Evolutionary conservation across 805 yeast species (phyloP).

Genomic region (Ogataea salicorniae): DNA sequence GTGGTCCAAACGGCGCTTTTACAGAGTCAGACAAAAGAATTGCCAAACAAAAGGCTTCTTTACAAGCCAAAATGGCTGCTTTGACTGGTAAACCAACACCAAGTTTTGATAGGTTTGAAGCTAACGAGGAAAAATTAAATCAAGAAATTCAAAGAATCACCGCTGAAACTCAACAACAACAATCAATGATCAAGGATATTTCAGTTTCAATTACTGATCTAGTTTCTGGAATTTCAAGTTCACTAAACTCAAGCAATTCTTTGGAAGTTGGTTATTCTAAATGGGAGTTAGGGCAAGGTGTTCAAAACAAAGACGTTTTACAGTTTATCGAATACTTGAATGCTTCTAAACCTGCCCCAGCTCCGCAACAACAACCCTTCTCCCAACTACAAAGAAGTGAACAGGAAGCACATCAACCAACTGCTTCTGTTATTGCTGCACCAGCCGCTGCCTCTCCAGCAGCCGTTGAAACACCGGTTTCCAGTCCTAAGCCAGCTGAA

Average conservation of each 20-base stretch:
- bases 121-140: constrained; percentile 48
- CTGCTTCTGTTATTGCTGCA: constrained; percentile 10
- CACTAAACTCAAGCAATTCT: constrained; percentile 26
- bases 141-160: constrained; percentile 48
- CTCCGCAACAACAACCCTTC: background rate
- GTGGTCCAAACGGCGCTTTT: constrained; percentile 82
- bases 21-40: constrained; percentile 80
- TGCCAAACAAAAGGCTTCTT: constrained; percentile 71
- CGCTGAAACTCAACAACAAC: constrained; percentile 50
- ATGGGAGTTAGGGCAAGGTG: constrained; percentile 81
- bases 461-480: constrained; percentile 5
- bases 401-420: background rate
- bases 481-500: background rate
- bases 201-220: constrained; percentile 64
- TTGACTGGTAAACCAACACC: constrained; percentile 70
- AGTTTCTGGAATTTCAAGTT: constrained; percentile 33
- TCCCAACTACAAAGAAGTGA: background rate
- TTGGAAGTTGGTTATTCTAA: constrained; percentile 51
- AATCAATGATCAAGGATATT: constrained; percentile 62
- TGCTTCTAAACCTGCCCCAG: constrained; percentile 14
- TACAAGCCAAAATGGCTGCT: constrained; percentile 87
- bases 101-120: constrained; percentile 42
- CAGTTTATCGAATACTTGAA: constrained; percentile 55
- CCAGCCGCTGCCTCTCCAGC: constrained; percentile 14
- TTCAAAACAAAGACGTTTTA: constrained; percentile 57